These are phyloP conservation scores for Pythium aquatile DNA, from an alignment of 352 stramenopile species.

Conservation along the genomic window DNA sequence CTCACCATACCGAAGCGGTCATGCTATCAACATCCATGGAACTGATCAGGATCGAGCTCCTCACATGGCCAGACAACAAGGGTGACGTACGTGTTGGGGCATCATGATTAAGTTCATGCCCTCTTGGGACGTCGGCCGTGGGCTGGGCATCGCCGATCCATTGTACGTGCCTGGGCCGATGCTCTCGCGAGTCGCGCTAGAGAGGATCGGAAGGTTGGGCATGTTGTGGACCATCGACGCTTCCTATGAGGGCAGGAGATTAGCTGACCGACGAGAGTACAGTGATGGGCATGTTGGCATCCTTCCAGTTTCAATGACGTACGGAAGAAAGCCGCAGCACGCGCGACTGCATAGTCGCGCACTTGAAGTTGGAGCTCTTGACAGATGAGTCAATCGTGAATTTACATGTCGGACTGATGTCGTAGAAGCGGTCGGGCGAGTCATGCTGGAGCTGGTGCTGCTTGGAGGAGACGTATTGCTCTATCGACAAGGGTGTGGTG, in stretches of 20 bases:
- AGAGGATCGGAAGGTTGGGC: constrained; percentile 58
- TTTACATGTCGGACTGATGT: constrained; percentile 70
- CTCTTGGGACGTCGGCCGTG: constrained; percentile 29
- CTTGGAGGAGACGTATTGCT: constrained; percentile 70
- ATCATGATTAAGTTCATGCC: constrained; percentile 75
- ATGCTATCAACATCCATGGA: constrained; percentile 4
- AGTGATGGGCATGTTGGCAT: no score
- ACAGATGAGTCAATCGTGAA: constrained; percentile 63
- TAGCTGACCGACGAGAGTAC: no score
- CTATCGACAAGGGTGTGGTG: constrained; percentile 19
- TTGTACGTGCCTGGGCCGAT: constrained; percentile 59
- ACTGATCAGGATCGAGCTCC: background rate
- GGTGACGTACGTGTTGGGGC: constrained; percentile 46
- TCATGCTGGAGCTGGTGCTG: constrained; percentile 54
- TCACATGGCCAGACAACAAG: background rate
- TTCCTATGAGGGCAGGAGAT: constrained; percentile 31
- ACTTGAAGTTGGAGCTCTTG: constrained; percentile 67
- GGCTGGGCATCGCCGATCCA: constrained; percentile 7
- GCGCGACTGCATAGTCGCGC: constrained; percentile 59
- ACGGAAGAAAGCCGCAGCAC: constrained; percentile 55
- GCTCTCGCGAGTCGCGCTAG: constrained; percentile 45
- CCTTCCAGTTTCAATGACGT: constrained; percentile 5
- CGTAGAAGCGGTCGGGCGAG: constrained; percentile 66
- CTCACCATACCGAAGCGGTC: constrained; percentile 59
- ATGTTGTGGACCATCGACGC: constrained; percentile 75